Base-by-base conservation (phyloP, 345 rosid genomes). In the Eutrema heterophyllum region DNA sequence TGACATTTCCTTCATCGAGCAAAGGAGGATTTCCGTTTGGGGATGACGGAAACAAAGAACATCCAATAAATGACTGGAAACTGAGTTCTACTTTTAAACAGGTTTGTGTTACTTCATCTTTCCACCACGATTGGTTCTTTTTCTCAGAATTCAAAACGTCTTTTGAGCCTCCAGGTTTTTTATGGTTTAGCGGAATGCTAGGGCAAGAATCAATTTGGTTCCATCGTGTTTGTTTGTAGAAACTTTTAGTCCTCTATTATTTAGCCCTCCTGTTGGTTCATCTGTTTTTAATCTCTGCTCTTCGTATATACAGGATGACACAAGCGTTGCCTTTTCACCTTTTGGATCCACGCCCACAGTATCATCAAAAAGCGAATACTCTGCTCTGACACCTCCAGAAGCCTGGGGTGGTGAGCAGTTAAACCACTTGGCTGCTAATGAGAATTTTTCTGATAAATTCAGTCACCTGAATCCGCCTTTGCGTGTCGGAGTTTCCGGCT, bases 391-490 rank as follows among this genome's bases (percentile, higher is more conserved):
- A 64, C 96, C 97, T 79, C 93, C 97, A 44, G 92, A 92, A 80
- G 93, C 96, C 50, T 92, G 97, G 96, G 97, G 96, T 62, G 96
- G 93, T 57, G 92, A 87, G 29, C 87, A 82, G 74, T 70, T 68
- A 63, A 33, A 79, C 61, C 81, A 72, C 65, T 43, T 64, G 26
- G 15, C 61, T 33, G 27, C 68, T 57, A 91, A 89, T 58, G 91
- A 91, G 71, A 74, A 21, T 30, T 49, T 21, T 49, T 21, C 89
- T 59, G 88, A 89, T 50, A 89, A 82, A 76, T 70, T 76, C 63
- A 33, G 81, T 59, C 80, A 75, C 64, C 78, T 85, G 21, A 82
- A 75, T 43, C 87, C 85, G 60, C 83, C 97, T 12, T 79, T 91
- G 54, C 86, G 84, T 77, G 79, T 85, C 60, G 90, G 85, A 58